Base-by-base conservation (phyloP, 2,329 filamentous ascomycete species). In the Neonectria hederae region DNA sequence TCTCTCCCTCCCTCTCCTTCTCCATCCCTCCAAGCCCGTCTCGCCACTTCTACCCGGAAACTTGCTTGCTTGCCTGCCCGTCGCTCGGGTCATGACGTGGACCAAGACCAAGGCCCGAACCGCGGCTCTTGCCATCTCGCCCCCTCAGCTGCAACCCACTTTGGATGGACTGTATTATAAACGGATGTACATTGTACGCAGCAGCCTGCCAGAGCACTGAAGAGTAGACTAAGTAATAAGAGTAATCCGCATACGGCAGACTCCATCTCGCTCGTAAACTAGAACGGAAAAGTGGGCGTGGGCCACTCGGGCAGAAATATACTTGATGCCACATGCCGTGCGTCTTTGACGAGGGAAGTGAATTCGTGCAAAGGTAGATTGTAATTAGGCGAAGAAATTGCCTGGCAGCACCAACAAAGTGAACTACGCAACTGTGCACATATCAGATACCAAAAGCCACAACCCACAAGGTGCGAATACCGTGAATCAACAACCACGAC, bases 101-200 rank as follows among this genome's bases (percentile, higher is more conserved):
- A 66, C 59, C 35, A 38, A 38, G 35, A 38, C 70, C 38, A 71
- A 74, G 72, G 72, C 69, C 70, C 72, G 72, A 69, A 72, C 72
- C 72, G 72, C 68, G 65, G 68, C 67, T 45, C 60, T 54, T 57
- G 55, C 53, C 52, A 59, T 58, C 26, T 58, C 58, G 38, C 45
- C 26, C 48, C 21, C 19, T 14, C 5, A 14, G 3, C 35, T 17
- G 5, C 38, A 62, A 30, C 54, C 54, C 54, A 57, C 59, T 53
- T 57, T 57, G 26, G 35, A 32, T 32, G 52, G 24, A 43, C 30
- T 53, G 38, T 45, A 30, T 14, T 14, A 30, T 6, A 53, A 22
- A 28, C 24, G 17, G 45, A 38, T n/a, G n/a, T 53, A 59, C 48
- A 60, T 45, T 42, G 38, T 19, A 42, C 35, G 13, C 35, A 17